These are phyloP conservation scores for Aspergillus caelatus DNA, from an alignment of 2,329 filamentous ascomycete species.

Conservation along the genomic window DNA sequence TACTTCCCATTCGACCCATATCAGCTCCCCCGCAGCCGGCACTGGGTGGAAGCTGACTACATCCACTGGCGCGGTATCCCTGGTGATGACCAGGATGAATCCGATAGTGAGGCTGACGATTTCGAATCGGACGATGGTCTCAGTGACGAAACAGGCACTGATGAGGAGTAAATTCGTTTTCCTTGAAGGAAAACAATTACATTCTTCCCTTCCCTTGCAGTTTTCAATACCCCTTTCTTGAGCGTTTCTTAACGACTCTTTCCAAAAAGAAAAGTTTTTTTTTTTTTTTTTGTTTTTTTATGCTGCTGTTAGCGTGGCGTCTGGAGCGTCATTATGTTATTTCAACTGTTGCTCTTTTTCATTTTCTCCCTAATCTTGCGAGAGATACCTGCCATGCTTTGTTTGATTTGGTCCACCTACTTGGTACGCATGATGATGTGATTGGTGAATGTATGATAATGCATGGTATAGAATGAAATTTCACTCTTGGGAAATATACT, in stretches of 20 bases:
- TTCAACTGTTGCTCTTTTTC: conserved; percentile 8
- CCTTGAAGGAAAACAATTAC: background rate
- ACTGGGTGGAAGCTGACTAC: conserved; percentile 86
- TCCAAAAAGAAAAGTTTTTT: background rate
- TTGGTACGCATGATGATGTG: conserved; percentile 7
- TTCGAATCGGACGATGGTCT: conserved; percentile 36
- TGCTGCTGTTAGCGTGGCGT: conserved; percentile 28
- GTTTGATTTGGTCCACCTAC: conserved; percentile 5
- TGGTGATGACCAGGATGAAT: conserved; percentile 64
- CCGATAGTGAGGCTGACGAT: conserved; percentile 39
- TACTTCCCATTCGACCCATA: conserved; percentile 99
- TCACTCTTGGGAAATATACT: background rate
- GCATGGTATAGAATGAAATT: conserved; percentile 3
- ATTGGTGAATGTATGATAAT: background rate
- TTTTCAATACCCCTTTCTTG: conserved; percentile 2
- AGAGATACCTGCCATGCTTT: conserved; percentile 2
- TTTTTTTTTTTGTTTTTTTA: background rate
- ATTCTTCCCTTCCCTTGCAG: background rate
- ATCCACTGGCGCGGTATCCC: conserved; percentile 76
- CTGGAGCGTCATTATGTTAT: conserved; percentile 13
- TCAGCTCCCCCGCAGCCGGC: conserved; percentile 80
- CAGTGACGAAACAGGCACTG: conserved; percentile 46
- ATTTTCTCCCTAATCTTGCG: background rate
- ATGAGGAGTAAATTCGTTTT: conserved; percentile 40
- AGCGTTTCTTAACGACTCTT: background rate